Conservation (phyloP, 2,329 filamentous ascomycete genomes). For the Scedosporium minutisporum region DNA sequence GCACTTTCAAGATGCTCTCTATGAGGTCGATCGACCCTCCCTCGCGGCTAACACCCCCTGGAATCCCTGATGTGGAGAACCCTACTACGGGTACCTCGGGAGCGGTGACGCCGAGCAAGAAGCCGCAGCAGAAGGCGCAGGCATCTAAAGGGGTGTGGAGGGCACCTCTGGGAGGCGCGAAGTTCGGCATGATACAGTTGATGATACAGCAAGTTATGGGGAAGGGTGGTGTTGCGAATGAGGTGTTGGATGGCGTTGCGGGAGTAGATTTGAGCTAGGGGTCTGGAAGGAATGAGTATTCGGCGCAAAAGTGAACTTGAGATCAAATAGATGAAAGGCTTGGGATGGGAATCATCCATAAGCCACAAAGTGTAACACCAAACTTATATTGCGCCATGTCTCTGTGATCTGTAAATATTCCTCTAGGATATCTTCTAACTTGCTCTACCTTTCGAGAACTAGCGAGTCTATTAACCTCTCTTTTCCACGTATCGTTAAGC, state of each 20-base stretch:
- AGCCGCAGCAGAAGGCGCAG: slow-evolving; percentile 27
- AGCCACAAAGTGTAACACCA: too few relatives aligned
- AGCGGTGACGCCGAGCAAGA: slow-evolving; percentile 23
- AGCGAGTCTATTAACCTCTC: not conserved
- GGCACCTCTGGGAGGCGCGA: slow-evolving; percentile 73
- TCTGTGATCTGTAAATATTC: not conserved
- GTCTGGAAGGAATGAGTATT: not conserved
- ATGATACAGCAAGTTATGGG: slow-evolving; percentile 72
- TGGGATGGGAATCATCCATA: not conserved
- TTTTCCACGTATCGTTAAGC: not conserved
- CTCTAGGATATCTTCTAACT: not conserved
- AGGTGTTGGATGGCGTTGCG: slow-evolving; percentile 74
- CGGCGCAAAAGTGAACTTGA: not conserved
- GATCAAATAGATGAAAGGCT: not conserved
- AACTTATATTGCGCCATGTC: too few relatives aligned
- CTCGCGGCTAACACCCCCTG: slow-evolving; percentile 61
- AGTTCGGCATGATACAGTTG: slow-evolving; percentile 58
- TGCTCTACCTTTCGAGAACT: not conserved
- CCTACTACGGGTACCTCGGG: slow-evolving; percentile 36
- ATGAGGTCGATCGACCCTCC: slow-evolving; percentile 68
- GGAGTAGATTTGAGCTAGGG: slow-evolving; percentile 52
- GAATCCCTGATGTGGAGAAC: slow-evolving; percentile 56
- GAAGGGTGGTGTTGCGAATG: slow-evolving; percentile 71
- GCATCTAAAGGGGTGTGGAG: slow-evolving; percentile 66
- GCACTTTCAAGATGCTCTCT: slow-evolving; percentile 51